Evolutionary conservation across 345 rosid genomes (phyloP).

Genomic region (Hypericum androsaemum): DNA sequence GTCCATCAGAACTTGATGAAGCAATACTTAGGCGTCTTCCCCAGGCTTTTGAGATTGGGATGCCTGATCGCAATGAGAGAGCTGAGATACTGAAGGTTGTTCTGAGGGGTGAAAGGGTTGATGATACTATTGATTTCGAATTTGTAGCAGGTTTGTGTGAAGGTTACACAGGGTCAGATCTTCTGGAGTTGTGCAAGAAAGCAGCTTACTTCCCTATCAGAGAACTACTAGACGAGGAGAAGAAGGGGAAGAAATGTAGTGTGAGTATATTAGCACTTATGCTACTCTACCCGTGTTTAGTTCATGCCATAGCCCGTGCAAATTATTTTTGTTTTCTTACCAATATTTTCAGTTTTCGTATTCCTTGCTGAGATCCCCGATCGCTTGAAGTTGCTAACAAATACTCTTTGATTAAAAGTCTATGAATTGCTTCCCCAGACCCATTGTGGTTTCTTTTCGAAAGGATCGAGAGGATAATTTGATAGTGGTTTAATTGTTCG

Average conservation of each 20-base stretch:
- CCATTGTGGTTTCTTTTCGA: too few relatives aligned
- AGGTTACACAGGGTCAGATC: slow-evolving; percentile 89
- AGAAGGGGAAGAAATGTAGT: slow-evolving; percentile 47
- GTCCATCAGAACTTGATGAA: slow-evolving; percentile 96
- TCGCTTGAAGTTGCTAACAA: too few relatives aligned
- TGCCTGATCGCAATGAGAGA: slow-evolving; percentile 68
- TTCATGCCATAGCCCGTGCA: background rate
- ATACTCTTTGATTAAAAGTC: too few relatives aligned
- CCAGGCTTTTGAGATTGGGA: slow-evolving; percentile 93
- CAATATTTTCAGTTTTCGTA: too few relatives aligned
- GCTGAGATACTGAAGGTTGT: slow-evolving; percentile 74
- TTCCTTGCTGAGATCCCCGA: too few relatives aligned
- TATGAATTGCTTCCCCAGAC: too few relatives aligned
- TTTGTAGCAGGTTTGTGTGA: slow-evolving; percentile 58
- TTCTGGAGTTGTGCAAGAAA: slow-evolving; percentile 92
- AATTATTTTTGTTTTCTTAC: too few relatives aligned
- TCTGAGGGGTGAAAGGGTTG: slow-evolving; percentile 69
- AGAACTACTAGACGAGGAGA: slow-evolving; percentile 73
- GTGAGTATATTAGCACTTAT: slow-evolving; percentile 33
- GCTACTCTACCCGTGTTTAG: background rate
- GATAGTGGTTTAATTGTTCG: too few relatives aligned
- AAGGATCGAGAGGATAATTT: too few relatives aligned
- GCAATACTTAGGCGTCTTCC: slow-evolving; percentile 93
- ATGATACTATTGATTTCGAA: slow-evolving; percentile 53
- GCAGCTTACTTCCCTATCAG: slow-evolving; percentile 88